A percentile compares a stretch with the other conserved stretches of the same genome.
These are phyloP conservation scores for Gynochthodes officinalis DNA, from an alignment of 257 asterid genomes.

Conservation along the genomic window DNA sequence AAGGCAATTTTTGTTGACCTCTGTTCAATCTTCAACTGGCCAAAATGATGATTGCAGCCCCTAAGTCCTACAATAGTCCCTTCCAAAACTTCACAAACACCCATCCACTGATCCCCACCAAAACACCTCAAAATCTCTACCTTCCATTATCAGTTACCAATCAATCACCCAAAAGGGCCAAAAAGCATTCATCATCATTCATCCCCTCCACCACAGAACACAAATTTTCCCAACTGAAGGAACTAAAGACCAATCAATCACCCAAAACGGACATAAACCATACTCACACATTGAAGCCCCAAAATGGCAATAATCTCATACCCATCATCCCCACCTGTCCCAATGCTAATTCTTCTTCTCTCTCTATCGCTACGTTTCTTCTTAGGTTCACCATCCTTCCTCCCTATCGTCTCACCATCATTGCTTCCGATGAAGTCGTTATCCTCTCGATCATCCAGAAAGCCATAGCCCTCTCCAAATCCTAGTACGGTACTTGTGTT, in stretches of 20 bases:
- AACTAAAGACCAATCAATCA: neutral
- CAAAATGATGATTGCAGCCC: no score
- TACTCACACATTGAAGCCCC: neutral
- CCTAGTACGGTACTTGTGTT: no score
- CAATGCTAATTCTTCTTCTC: no score
- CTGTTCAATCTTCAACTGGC: constrained; percentile 87
- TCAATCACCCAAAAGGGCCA: neutral
- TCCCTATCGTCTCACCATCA: constrained; percentile 56
- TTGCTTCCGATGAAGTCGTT: constrained; percentile 73
- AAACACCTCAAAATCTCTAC: no score
- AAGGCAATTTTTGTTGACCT: no score
- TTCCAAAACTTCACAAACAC: no score
- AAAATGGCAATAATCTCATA: constrained; percentile 33
- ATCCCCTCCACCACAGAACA: neutral
- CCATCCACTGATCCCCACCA: no score
- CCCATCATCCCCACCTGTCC: no score
- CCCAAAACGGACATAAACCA: neutral
- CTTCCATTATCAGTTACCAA: no score
- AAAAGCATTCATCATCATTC: no score
- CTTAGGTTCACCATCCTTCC: constrained; percentile 71
- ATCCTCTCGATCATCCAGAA: constrained; percentile 76
- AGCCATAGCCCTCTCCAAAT: constrained; percentile 52
- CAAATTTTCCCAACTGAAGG: constrained; percentile 5
- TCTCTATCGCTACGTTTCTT: no score
- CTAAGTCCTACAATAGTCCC: no score